Evolutionary conservation across 148 eudicot genomes (phyloP).

Genomic region (Agrostemma githago): DNA sequence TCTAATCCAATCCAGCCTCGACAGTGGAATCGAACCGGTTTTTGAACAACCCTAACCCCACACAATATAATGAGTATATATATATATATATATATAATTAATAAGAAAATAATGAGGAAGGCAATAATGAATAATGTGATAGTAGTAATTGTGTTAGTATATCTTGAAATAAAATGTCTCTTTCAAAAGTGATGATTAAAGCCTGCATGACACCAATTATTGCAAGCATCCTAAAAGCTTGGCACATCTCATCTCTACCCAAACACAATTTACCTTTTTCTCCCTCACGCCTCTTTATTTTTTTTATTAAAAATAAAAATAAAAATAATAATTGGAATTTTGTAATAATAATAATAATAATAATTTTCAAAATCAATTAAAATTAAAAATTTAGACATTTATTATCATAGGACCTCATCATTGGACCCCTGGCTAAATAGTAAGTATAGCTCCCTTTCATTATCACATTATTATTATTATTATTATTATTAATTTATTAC

Average conservation of each 20-base stretch:
- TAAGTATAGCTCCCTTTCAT: not conserved
- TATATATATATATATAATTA: not conserved
- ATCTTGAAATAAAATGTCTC: not conserved
- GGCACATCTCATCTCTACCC: conserved; percentile 41
- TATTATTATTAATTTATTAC: too few relatives aligned
- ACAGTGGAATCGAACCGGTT: too few relatives aligned
- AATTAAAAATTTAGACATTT: not conserved
- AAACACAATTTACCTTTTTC: conserved; percentile 22
- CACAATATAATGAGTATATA: too few relatives aligned
- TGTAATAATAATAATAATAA: not conserved
- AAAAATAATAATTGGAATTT: not conserved
- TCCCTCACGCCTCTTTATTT: conserved; percentile 6
- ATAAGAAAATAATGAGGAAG: conserved; percentile 20
- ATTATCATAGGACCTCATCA: conserved; percentile 24
- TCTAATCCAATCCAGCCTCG: too few relatives aligned
- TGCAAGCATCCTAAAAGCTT: conserved; percentile 78
- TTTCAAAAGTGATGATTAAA: conserved; percentile 38
- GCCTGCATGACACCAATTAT: conserved; percentile 68
- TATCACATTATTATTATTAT: not conserved
- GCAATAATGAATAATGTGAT: conserved; percentile 32
- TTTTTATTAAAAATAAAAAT: not conserved
- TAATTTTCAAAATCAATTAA: not conserved
- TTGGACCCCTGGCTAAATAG: conserved; percentile 12
- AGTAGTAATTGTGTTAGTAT: too few relatives aligned
- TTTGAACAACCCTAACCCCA: too few relatives aligned